phyloP scores from a whole-genome alignment of 2,329 filamentous ascomycete genomes.

The Sordariomycetes sp. region DNA sequence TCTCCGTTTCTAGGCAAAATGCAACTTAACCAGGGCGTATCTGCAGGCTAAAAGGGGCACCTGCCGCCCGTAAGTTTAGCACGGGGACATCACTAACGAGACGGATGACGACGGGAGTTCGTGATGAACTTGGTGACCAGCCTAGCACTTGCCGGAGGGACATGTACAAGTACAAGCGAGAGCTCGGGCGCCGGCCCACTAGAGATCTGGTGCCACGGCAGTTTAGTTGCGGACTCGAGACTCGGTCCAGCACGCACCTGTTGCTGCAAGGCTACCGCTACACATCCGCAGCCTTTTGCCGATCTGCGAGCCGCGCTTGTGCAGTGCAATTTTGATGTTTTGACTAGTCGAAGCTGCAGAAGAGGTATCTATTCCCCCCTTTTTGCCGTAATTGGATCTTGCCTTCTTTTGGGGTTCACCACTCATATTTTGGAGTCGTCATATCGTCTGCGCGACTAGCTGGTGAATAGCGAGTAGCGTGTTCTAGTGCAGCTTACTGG shows the following conservation, averaged over 20 bases:
- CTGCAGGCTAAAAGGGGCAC: background rate
- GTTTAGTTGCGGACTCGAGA: background rate
- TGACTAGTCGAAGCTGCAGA: background rate
- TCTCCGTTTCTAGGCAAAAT: background rate
- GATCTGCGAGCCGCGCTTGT: background rate
- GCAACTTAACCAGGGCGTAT: no score
- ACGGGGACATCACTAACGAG: background rate
- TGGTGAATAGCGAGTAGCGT: no score
- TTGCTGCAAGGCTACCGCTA: background rate
- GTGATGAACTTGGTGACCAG: background rate
- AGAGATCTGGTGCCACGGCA: background rate
- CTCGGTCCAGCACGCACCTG: background rate
- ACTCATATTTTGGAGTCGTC: no score
- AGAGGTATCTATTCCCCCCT: background rate
- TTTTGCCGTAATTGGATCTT: background rate
- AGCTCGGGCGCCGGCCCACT: background rate
- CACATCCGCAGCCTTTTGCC: background rate
- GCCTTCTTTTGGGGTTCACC: no score
- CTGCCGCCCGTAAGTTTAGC: background rate
- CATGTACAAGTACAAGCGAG: background rate
- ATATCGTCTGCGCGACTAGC: no score
- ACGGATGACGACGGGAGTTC: background rate
- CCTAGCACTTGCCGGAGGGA: background rate
- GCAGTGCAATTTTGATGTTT: background rate
- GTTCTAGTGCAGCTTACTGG: no score